These are phyloP conservation scores for Blastomyces emzantsi DNA, from an alignment of 2,329 filamentous ascomycete species.

Conservation along the genomic window DNA sequence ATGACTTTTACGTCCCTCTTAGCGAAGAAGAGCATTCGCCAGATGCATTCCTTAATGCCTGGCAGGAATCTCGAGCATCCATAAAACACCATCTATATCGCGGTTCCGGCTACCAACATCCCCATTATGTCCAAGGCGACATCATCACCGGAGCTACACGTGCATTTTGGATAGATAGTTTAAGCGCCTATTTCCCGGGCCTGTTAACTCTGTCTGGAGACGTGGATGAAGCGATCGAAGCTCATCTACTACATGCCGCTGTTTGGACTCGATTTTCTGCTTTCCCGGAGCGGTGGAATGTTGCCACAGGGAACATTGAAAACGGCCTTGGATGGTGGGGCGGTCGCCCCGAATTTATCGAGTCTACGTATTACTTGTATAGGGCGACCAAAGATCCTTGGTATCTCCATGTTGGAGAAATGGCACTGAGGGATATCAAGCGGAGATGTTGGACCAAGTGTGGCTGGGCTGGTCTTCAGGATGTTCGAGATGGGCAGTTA, in stretches of 20 bases:
- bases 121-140: slow-evolving; percentile 89
- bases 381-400: slow-evolving; percentile 87
- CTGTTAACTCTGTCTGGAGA: slow-evolving; percentile 78
- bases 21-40: slow-evolving; percentile 59
- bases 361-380: slow-evolving; percentile 95
- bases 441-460: slow-evolving; percentile 82
- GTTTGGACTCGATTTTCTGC: slow-evolving; percentile 94
- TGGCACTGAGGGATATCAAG: slow-evolving; percentile 83
- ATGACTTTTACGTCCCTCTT: slow-evolving; percentile 56
- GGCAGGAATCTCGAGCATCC: slow-evolving; percentile 75
- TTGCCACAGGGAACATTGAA: slow-evolving; percentile 73
- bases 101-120: slow-evolving; percentile 63
- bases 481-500: slow-evolving; percentile 73
- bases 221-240: slow-evolving; percentile 80
- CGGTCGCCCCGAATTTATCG: slow-evolving; percentile 89
- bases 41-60: slow-evolving; percentile 69
- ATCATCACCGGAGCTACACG: slow-evolving; percentile 77
- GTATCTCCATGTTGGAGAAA: slow-evolving; percentile 93
- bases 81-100: slow-evolving; percentile 91
- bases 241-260: slow-evolving; percentile 82
- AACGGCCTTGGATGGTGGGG: slow-evolving; percentile 89
- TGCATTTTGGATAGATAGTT: slow-evolving; percentile 90
- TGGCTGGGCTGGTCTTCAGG: slow-evolving; percentile 84
- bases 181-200: slow-evolving; percentile 92
- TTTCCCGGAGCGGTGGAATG: slow-evolving; percentile 88